Percentiles rank a stretch among this genome's conserved stretches.
phyloP scores from a whole-genome alignment of 225 moss, liverwort and hornwort species.

The Straminergon stramineum region DNA sequence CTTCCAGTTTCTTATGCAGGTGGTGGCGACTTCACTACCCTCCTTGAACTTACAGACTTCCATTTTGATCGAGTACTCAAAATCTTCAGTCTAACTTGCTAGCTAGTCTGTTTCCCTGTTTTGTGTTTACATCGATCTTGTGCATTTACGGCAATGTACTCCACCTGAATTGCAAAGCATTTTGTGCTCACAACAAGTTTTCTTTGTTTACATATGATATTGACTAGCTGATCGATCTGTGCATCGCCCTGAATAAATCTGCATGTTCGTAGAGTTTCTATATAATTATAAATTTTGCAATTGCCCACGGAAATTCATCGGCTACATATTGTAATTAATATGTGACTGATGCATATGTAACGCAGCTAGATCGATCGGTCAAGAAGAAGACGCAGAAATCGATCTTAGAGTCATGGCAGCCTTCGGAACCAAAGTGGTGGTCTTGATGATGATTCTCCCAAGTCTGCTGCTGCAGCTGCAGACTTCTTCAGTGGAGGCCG shows the following conservation, averaged over 20 bases:
- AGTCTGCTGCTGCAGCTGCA: background rate
- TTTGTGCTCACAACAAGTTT: too few species aligned
- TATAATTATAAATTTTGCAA: too few species aligned
- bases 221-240: too few species aligned
- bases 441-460: background rate
- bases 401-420: background rate
- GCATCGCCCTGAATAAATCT: too few species aligned
- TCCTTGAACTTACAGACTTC: background rate
- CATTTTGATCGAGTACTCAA: background rate
- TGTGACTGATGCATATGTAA: background rate
- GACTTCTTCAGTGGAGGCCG: background rate
- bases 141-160: background rate
- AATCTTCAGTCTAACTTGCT: too few species aligned
- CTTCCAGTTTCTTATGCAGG: background rate
- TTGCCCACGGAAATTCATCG: too few species aligned
- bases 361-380: background rate
- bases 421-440: background rate
- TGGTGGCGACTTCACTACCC: background rate
- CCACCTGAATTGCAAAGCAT: too few species aligned
- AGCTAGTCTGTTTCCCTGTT: too few species aligned
- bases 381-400: background rate
- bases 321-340: background rate
- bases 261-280: too few species aligned
- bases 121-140: too few species aligned
- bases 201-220: too few species aligned